A percentile compares a stretch with the other conserved stretches of the same genome.
Evolutionary conservation across 495 filamentous ascomycete species (phyloP).

Genomic region (Talaromyces nanjingensis): DNA sequence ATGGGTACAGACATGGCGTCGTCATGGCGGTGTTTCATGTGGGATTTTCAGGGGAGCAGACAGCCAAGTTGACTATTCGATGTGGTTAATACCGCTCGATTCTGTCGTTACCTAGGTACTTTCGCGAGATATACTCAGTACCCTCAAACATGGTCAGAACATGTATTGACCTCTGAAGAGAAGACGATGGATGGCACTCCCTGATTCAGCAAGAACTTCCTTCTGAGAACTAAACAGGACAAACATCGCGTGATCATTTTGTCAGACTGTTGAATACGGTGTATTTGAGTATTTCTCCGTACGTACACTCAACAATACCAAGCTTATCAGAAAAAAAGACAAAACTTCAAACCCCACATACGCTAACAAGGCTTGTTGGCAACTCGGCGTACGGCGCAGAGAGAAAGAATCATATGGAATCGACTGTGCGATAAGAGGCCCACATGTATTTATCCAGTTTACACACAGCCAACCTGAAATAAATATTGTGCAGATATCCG

Average conservation of each 20-base stretch:
- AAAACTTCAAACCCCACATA: conserved; percentile 3
- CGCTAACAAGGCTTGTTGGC: neutral
- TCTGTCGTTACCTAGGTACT: too few relatives aligned
- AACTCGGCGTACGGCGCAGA: neutral
- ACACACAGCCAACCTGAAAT: neutral
- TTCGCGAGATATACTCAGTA: neutral
- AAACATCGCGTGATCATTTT: neutral
- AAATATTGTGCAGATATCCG: neutral
- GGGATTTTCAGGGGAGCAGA: neutral
- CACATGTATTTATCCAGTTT: neutral
- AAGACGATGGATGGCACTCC: neutral
- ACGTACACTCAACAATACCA: neutral
- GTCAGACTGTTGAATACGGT: neutral
- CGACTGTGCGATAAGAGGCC: neutral
- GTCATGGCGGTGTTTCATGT: neutral
- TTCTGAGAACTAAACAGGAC: neutral
- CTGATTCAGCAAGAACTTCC: conserved; percentile 1
- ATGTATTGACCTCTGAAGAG: neutral
- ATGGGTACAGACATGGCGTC: neutral
- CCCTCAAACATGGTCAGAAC: neutral
- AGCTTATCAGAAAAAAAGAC: neutral
- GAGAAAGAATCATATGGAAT: neutral
- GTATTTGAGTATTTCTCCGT: neutral
- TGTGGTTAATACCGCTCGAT: too few relatives aligned
- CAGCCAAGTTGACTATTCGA: neutral